A percentile compares a stretch with the other conserved stretches of the same genome.
phyloP scores from a whole-genome alignment of 495 filamentous ascomycete species.

The Hypoxylon crocopeplum region DNA sequence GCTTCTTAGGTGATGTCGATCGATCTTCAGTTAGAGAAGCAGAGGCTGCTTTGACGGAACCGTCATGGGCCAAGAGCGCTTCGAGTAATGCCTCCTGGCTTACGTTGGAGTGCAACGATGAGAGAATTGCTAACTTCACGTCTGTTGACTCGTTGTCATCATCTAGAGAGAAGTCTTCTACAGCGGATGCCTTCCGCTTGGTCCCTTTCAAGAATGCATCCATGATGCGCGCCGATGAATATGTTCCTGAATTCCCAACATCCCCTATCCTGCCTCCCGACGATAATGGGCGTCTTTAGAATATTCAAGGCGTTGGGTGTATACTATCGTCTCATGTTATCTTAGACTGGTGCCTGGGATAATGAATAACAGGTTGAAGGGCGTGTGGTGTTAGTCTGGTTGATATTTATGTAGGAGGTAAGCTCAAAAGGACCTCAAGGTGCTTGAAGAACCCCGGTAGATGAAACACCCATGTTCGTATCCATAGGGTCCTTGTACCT shows the following conservation, averaged over 20 bases:
- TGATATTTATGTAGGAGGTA: no score
- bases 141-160: conserved; percentile 77
- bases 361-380: no score
- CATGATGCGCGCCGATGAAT: conserved; percentile 37
- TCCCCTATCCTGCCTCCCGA: conserved; percentile 18
- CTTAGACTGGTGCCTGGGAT: no score
- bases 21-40: conserved; percentile 54
- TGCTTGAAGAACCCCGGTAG: no score
- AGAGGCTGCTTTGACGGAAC: conserved; percentile 71
- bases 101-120: conserved; percentile 72
- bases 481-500: no score
- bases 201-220: conserved; percentile 53
- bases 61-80: conserved; percentile 75
- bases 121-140: conserved; percentile 81
- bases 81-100: conserved; percentile 76
- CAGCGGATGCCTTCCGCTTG: conserved; percentile 49
- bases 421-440: no score
- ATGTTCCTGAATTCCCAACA: conserved; percentile 1
- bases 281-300: not conserved
- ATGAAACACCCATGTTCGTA: no score
- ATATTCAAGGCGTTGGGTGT: no score
- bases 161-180: conserved; percentile 16
- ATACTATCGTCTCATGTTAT: no score
- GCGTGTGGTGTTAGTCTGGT: no score
- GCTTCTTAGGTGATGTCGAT: conserved; percentile 41